Conservation (phyloP, 176 grass and related monocot genomes). For the Hsuehochloa calcarea region DNA sequence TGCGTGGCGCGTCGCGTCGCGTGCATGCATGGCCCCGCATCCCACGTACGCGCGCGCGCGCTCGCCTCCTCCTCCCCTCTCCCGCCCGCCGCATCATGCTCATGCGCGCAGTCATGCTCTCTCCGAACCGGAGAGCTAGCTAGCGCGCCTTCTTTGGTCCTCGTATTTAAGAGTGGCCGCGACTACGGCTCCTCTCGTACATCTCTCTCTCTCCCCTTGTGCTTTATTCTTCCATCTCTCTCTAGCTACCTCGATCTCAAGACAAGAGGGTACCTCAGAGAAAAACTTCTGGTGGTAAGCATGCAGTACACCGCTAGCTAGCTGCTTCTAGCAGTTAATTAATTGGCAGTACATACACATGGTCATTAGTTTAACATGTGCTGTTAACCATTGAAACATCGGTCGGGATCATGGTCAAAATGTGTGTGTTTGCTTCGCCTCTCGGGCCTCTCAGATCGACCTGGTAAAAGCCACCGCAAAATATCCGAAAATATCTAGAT, state of each 20-base stretch:
- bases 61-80: not conserved
- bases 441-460: not conserved
- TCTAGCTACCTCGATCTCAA: not conserved
- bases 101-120: not conserved
- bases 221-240: not conserved
- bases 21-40: slow-evolving; percentile 13
- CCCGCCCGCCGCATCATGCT: not conserved
- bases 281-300: slow-evolving; percentile 20
- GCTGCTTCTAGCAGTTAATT: not conserved
- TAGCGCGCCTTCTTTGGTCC: not conserved
- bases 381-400: not conserved
- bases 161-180: slow-evolving; percentile 48
- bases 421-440: not conserved
- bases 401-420: not conserved
- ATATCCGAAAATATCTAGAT: not conserved
- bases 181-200: not conserved
- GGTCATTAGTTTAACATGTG: not conserved
- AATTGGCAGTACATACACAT: not conserved
- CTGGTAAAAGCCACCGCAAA: not conserved
- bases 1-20: slow-evolving; percentile 26
- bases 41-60: slow-evolving; percentile 35
- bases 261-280: not conserved
- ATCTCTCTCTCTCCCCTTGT: not conserved
- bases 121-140: not conserved
- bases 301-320: not conserved